Conservation (phyloP, 75 land plant genomes). For the Selaginella moellendorffii region DNA sequence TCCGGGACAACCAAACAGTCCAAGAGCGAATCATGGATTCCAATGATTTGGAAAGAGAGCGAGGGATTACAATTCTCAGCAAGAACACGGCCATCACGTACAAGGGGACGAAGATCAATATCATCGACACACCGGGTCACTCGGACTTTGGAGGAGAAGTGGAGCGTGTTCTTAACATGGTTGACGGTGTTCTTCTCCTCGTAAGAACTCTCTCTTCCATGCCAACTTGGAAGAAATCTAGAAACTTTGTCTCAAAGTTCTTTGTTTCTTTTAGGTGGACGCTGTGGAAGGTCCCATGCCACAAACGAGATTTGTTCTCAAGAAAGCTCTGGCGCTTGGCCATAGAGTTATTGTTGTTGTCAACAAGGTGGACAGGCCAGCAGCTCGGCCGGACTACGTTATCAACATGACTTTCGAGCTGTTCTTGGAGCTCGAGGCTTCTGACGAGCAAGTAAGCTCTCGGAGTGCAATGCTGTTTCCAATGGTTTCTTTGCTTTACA, state of each 20-base stretch:
- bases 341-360: conserved; percentile 93
- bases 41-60: conserved; percentile 87
- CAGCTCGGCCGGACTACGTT: conserved; percentile 91
- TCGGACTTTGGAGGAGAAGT: conserved; percentile 99
- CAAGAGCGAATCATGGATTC: conserved; percentile 98
- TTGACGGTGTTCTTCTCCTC: conserved; percentile 95
- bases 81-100: conserved; percentile 89
- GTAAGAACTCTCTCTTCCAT: conserved; percentile 24
- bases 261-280: conserved; percentile 46
- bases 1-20: conserved; percentile 81
- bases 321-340: conserved; percentile 91
- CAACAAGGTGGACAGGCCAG: conserved; percentile 88
- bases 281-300: conserved; percentile 99
- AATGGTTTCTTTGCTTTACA: conserved; percentile 27
- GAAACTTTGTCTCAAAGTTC: no score
- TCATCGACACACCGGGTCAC: conserved; percentile 96
- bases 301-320: conserved; percentile 91
- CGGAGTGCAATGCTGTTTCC: not conserved
- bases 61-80: conserved; percentile 96
- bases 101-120: conserved; percentile 88
- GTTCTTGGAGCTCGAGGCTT: conserved; percentile 80
- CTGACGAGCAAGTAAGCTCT: conserved; percentile 79
- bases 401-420: conserved; percentile 96
- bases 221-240: no score
- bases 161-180: conserved; percentile 96